These are phyloP conservation scores for Pseudozyma sp. DNA, from an alignment of 1,284 basidiomycete species.

Conservation along the genomic window DNA sequence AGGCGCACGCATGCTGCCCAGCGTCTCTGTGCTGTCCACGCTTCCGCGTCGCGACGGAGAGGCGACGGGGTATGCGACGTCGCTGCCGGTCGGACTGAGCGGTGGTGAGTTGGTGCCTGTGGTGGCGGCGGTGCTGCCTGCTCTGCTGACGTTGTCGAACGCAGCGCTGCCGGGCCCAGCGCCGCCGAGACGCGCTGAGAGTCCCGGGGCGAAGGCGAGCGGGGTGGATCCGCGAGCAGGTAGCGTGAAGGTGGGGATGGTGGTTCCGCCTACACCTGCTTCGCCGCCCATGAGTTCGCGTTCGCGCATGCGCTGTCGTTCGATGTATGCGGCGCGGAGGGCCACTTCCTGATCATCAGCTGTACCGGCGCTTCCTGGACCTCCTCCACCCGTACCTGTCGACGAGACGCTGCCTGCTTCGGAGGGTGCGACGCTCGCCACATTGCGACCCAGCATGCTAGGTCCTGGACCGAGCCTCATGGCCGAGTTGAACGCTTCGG, in stretches of 20 bases:
- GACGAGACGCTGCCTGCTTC: slow-evolving; percentile 58
- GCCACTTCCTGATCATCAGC: slow-evolving; percentile 55
- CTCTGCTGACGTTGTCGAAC: slow-evolving; percentile 45
- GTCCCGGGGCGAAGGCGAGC: slow-evolving; percentile 39
- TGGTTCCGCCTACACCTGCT: slow-evolving; percentile 58
- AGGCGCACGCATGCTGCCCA: slow-evolving; percentile 47
- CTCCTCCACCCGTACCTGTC: slow-evolving; percentile 45
- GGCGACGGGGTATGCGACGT: slow-evolving; percentile 46
- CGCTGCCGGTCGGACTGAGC: slow-evolving; percentile 39
- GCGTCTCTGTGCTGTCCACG: slow-evolving; percentile 48
- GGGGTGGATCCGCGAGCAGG: slow-evolving; percentile 41
- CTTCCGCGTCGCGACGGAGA: slow-evolving; percentile 42
- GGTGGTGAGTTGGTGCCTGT: slow-evolving; percentile 55
- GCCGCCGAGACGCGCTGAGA: slow-evolving; percentile 38
- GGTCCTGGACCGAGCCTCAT: slow-evolving; percentile 38
- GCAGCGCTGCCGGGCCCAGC: slow-evolving; percentile 10
- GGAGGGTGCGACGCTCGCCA: slow-evolving; percentile 52
- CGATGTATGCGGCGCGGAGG: slow-evolving; percentile 53
- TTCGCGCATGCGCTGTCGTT: slow-evolving; percentile 62
- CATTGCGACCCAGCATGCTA: slow-evolving; percentile 47
- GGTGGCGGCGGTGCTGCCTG: slow-evolving; percentile 60
- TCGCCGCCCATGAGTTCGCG: slow-evolving; percentile 60
- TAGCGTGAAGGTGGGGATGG: slow-evolving; percentile 35
- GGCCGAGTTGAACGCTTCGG: slow-evolving; percentile 30
- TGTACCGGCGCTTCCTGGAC: slow-evolving; percentile 32